These are phyloP conservation scores for Dalbergia cultrata DNA, from an alignment of 306 rosid genomes.

Conservation along the genomic window DNA sequence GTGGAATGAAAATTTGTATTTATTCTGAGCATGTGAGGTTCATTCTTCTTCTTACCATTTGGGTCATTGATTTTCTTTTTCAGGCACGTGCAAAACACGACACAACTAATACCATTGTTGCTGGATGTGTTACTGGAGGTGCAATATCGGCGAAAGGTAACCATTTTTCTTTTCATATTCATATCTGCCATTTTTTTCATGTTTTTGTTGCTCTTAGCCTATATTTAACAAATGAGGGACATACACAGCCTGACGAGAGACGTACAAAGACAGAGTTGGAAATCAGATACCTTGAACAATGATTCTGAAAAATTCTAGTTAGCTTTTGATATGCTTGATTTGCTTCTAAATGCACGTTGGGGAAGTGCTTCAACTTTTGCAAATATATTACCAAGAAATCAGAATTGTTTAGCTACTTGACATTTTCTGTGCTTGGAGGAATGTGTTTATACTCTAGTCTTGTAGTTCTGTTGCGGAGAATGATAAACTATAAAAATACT, in stretches of 20 bases:
- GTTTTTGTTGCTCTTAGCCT: conserved; percentile 17
- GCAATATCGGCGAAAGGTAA: conserved; percentile 89
- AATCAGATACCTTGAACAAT: background rate
- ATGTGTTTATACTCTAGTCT: background rate
- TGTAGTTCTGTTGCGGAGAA: conserved; percentile 27
- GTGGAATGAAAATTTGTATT: conserved; percentile 33
- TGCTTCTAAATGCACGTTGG: conserved; percentile 22
- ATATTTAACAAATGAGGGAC: conserved; percentile 29
- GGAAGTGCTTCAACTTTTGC: conserved; percentile 3
- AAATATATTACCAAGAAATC: background rate
- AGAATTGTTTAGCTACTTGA: background rate
- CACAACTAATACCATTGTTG: conserved; percentile 79
- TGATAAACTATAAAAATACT: conserved; percentile 17
- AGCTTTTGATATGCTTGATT: background rate
- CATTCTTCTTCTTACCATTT: conserved; percentile 29
- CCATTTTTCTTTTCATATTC: background rate
- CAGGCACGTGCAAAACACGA: conserved; percentile 95
- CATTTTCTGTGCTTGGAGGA: background rate
- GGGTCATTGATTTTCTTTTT: conserved; percentile 22
- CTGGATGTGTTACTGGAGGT: conserved; percentile 95
- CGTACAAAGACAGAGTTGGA: background rate
- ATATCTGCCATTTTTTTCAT: background rate
- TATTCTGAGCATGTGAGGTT: conserved; percentile 33
- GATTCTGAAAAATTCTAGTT: background rate
- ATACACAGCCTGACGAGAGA: conserved; percentile 12